Evolutionary conservation across 148 eudicot species (phyloP), one percentile per base, ranked within the genome.

Genomic region (Linanthus parryae): DNA sequence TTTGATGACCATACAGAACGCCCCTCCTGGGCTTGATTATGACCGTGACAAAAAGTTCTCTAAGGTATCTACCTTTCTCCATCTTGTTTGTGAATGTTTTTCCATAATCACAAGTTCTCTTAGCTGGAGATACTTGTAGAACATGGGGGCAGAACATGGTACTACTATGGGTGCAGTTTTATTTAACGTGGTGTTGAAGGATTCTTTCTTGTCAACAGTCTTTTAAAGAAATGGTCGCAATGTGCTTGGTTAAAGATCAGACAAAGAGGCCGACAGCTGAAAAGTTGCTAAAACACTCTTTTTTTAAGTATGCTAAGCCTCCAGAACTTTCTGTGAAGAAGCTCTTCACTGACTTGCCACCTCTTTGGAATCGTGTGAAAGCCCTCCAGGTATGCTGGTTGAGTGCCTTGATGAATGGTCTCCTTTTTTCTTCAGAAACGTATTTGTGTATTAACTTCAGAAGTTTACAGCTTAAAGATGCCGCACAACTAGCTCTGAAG

Each of bases 161-260:
- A n/a, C n/a, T n/a, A n/a, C n/a, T n/a, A n/a, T n/a, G n/a, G n/a
- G n/a, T n/a, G n/a, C n/a, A n/a, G n/a, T n/a, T n/a, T n/a, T n/a
- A n/a, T 43, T 0, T 52, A 9, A 28, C 24, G 21, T 33, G 6
- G 2, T 52, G 47, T 61, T 64, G 62, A 45, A 52, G 44, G 59
- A 30, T 15, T 44, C 42, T 71, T 52, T 52, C 25, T 52, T 67
- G 55, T 67, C 50, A 57, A 60, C 76, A 92, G 99, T 80, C 94
- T 34, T 92, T 92, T 57, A 92, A 87, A 68, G 96, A 92, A 69
- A 75, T 92, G 95, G 95, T 92, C 77, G 96, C 99, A 46, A 92
- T 84, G 91, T 92, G 99, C 73, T 74, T 92, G 85, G 99, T 92
- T 67, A 92, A 92, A 88, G 99, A 92, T 72, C 99, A 70, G 68